phyloP scores from a whole-genome alignment of 202 grass and related monocot species.

The Cymbopogon flexuosus region DNA sequence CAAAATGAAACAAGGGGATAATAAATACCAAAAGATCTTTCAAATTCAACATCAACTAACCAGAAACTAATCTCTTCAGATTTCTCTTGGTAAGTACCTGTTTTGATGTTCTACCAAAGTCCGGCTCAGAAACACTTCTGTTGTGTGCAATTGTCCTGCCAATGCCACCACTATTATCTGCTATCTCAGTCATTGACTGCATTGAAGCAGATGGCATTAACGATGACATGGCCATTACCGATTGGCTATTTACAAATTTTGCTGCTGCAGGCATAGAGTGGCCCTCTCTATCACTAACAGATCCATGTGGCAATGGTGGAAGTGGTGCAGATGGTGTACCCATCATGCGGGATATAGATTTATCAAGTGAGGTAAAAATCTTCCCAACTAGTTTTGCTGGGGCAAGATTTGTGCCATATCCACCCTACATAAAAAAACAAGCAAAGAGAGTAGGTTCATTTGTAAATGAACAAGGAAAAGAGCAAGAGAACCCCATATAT shows the following conservation, averaged over 20 bases:
- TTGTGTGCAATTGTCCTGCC: constrained; percentile 64
- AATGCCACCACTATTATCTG: constrained; percentile 40
- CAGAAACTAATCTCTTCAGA: constrained; percentile 7
- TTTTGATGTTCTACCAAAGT: constrained; percentile 79
- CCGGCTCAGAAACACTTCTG: constrained; percentile 94
- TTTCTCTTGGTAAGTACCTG: constrained; percentile 44
- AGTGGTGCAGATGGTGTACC: constrained; percentile 68
- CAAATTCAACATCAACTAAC: neutral
- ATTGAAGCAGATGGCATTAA: constrained; percentile 68
- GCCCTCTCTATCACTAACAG: constrained; percentile 52
- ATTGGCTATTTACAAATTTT: constrained; percentile 87
- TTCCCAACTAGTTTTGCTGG: constrained; percentile 84
- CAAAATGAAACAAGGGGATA: neutral
- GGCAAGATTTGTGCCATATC: constrained; percentile 80
- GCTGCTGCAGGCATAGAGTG: constrained; percentile 38
- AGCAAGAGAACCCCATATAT: neutral
- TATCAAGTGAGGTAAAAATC: constrained; percentile 82
- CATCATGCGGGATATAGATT: constrained; percentile 89
- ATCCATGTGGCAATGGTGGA: constrained; percentile 66
- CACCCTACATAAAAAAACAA: constrained; percentile 53
- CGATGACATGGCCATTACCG: constrained; percentile 75
- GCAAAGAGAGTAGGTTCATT: neutral
- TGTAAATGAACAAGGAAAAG: neutral
- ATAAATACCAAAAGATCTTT: constrained; percentile 7
- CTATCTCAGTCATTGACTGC: constrained; percentile 68